A percentile compares a stretch with the other conserved stretches of the same genome.
Conservation (phyloP, 805 yeast genomes). For the Cyberlindnera xylosilytica region DNA sequence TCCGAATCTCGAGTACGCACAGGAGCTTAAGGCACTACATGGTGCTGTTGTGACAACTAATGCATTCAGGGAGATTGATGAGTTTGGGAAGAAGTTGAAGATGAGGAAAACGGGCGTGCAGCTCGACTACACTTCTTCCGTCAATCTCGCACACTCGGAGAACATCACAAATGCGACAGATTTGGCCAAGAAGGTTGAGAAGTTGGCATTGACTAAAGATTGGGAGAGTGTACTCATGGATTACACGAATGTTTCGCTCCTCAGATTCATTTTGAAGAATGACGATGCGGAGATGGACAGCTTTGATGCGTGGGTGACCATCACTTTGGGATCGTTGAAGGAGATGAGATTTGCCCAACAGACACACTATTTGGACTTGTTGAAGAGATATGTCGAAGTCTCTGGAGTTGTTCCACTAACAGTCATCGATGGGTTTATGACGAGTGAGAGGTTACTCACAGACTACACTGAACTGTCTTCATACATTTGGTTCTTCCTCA, state of each 20-base stretch:
- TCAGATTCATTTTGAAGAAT: constrained; percentile 7
- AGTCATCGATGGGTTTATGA: constrained; percentile 7
- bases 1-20: constrained; percentile 15
- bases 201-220: constrained; percentile 4
- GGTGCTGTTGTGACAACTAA: background rate
- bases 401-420: constrained; percentile 11
- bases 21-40: constrained; percentile 7
- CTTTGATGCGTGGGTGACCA: constrained; percentile 13
- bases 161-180: constrained; percentile 5
- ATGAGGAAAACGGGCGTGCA: constrained; percentile 11
- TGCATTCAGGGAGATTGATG: constrained; percentile 10
- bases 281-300: background rate
- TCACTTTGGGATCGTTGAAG: constrained; percentile 9
- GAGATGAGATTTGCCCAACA: constrained; percentile 1
- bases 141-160: constrained; percentile 1
- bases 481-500: constrained; percentile 13
- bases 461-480: constrained; percentile 2
- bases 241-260: constrained; percentile 5
- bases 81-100: constrained; percentile 17
- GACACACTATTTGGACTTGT: constrained; percentile 6
- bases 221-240: constrained; percentile 13
- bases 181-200: constrained; percentile 7
- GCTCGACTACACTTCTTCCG: constrained; percentile 9
- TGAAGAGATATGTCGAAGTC: constrained; percentile 8
- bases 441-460: constrained; percentile 4